Evolutionary conservation across 192 early-diverging fungal genomes (phyloP), one percentile per base, ranked within the genome.

Genomic region (Linnemannia exigua): DNA sequence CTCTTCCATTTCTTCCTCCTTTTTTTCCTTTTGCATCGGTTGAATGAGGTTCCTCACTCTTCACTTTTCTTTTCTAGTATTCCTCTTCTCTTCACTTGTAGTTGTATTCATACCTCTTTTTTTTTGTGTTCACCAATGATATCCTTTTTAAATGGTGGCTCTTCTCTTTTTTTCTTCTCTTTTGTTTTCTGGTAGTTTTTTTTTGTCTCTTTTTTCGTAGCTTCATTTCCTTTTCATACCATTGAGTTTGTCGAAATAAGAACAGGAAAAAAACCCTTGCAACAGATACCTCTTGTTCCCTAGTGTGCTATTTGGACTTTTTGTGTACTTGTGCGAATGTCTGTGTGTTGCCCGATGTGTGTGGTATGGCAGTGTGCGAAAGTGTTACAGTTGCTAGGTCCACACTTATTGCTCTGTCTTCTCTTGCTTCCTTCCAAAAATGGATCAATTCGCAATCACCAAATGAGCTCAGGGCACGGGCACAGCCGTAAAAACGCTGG

Each of bases 31-130:
- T 33, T 74, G 72, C 36, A 33, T 63, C 14, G 25, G 14, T 28
- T 63, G 58, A 63, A 14, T 9, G 52, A 54, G n/a, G 22, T 54
- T 63, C 31, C 28, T 63, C 25, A 11, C 25, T 5, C 41, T 44
- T 44, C 41, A 44, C 41, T 35, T 37, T 14, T 38, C 17, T 68
- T 38, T 70, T 25, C 68, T 70, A 41, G 68, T 70, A 48, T 72
- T 72, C 25, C 31, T 72, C 1, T 47, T 33, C 58, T 63, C 58
- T 47, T 47, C 70, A 72, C 70, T 37, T 50, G 66, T 77, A 68
- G 76, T 69, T 50, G 47, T 61, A 38, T 63, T 48, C 51, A 54
- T 74, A 76, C 61, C 67, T 69, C 31, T 52, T 14, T 50, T 70
- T 35, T 52, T 51, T 31, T 69, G 41, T n/a, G 19, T 76, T 50